Conservation (phyloP, 352 stramenopile genomes). For the Elongisporangium anandrum region DNA sequence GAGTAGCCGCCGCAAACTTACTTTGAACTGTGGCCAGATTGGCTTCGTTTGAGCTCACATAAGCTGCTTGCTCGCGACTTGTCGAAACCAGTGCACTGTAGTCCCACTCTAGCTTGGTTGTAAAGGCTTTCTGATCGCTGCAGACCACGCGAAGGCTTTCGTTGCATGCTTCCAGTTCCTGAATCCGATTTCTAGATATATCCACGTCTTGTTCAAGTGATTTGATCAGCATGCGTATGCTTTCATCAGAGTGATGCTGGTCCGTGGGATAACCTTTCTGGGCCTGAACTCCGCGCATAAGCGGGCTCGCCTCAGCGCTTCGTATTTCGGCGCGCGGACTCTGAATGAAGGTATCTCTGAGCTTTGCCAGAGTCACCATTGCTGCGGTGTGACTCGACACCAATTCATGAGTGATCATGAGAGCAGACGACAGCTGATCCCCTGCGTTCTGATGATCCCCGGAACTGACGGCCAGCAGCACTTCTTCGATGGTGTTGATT, state of each 20-base stretch:
- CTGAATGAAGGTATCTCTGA: background rate
- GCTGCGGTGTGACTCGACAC: background rate
- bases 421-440: background rate
- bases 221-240: background rate
- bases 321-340: background rate
- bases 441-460: background rate
- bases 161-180: background rate
- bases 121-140: background rate
- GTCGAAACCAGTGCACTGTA: background rate
- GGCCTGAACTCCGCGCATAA: background rate
- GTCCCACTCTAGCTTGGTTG: background rate
- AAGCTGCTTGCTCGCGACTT: background rate
- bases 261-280: background rate
- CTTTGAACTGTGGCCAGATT: background rate
- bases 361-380: background rate
- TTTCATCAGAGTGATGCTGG: background rate
- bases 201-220: background rate
- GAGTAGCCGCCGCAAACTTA: background rate
- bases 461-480: constrained; percentile 4
- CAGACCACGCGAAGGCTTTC: background rate
- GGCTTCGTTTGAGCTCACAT: background rate
- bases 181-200: background rate
- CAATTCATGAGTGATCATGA: background rate
- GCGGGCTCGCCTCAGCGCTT: background rate
- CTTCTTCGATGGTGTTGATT: background rate